Percentiles rank a stretch among this genome's conserved stretches.
Conservation (phyloP, 2,329 filamentous ascomycete species). For the Clonostachys rhizophaga region DNA sequence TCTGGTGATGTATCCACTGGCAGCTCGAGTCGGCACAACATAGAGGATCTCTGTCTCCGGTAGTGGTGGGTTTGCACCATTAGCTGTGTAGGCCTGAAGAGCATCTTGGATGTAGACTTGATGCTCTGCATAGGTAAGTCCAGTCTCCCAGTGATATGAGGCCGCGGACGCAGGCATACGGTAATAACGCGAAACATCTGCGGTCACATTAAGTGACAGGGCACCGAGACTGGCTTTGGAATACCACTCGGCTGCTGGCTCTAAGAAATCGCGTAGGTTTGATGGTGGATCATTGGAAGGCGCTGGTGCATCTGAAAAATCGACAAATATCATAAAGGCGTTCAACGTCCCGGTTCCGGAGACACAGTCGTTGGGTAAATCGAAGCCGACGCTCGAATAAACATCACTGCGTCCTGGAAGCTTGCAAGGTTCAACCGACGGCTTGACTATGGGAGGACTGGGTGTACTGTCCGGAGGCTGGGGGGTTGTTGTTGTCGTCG, state of each 20-base stretch:
- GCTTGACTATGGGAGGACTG: too few species aligned
- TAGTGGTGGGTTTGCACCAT: not conserved
- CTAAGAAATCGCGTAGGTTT: constrained; percentile 12
- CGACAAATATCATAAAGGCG: constrained; percentile 28
- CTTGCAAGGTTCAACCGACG: constrained; percentile 4
- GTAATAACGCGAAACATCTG: constrained; percentile 12
- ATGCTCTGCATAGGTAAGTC: not conserved
- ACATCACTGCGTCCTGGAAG: constrained; percentile 13
- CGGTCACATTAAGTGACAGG: constrained; percentile 12
- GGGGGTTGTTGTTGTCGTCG: too few species aligned
- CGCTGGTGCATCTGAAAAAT: constrained; percentile 19
- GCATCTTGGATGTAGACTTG: not conserved
- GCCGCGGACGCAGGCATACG: constrained; percentile 13
- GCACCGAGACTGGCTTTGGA: not conserved
- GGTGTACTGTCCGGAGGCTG: too few species aligned
- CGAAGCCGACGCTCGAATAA: constrained; percentile 20
- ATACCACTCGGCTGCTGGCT: constrained; percentile 9
- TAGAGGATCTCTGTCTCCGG: constrained; percentile 16
- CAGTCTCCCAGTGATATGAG: not conserved
- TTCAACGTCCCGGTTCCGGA: constrained; percentile 19
- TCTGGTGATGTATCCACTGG: not conserved
- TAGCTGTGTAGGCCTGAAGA: not conserved
- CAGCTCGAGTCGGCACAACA: constrained; percentile 12
- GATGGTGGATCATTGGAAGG: constrained; percentile 13
- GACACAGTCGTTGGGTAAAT: constrained; percentile 17